phyloP scores from a whole-genome alignment of 139 green algal genomes.

The Spirogloea muscicola region DNA sequence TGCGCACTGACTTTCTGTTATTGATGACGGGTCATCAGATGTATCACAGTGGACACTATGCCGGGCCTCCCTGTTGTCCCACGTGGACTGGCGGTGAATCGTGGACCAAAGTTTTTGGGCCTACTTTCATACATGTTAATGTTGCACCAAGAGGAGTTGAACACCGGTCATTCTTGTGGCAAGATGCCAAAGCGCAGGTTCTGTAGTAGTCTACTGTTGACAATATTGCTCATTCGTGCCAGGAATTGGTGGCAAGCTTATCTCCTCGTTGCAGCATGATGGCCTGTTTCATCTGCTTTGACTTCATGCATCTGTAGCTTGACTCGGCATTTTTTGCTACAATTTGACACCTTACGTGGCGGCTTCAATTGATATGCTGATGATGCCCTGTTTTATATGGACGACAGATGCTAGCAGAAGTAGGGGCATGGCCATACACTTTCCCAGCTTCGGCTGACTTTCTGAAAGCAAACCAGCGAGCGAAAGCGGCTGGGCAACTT shows the following conservation, averaged over 20 bases:
- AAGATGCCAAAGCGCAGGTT: constrained; percentile 8
- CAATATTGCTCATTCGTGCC: too few relatives aligned
- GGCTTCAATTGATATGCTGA: background rate
- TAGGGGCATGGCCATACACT: constrained; percentile 1
- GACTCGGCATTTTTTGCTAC: background rate
- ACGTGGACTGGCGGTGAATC: background rate
- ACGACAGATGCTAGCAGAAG: background rate
- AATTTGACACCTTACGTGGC: background rate
- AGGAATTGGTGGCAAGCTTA: too few relatives aligned
- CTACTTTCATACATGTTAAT: constrained; percentile 4
- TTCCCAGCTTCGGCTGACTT: background rate
- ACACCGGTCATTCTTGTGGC: background rate
- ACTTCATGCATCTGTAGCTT: background rate
- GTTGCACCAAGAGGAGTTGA: background rate
- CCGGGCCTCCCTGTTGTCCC: background rate
- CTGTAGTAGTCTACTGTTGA: too few relatives aligned
- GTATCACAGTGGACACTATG: constrained; percentile 2
- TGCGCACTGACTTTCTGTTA: background rate
- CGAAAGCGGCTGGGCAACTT: background rate
- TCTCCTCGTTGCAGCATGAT: too few relatives aligned
- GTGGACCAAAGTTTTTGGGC: constrained; percentile 10
- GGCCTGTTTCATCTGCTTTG: background rate
- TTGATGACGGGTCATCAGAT: background rate
- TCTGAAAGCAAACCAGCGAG: background rate
- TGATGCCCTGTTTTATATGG: background rate